phyloP scores from a whole-genome alignment of 805 yeast species.

The Candida morakotiae region DNA sequence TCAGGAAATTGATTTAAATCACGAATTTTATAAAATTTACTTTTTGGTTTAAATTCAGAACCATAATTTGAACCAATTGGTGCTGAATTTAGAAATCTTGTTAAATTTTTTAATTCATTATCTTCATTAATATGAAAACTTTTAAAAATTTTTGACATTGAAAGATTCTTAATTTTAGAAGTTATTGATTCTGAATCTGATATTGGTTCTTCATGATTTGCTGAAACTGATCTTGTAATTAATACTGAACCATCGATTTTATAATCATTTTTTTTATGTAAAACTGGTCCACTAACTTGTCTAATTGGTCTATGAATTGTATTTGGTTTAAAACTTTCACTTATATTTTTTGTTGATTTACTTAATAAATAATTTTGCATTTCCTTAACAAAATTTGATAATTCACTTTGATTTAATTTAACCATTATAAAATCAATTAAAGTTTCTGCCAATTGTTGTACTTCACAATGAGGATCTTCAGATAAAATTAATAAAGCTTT shows the following conservation, averaged over 20 bases:
- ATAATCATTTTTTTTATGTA: slow-evolving; percentile 20
- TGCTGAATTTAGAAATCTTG: slow-evolving; percentile 33
- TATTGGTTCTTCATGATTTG: slow-evolving; percentile 13
- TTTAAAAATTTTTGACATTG: slow-evolving; percentile 33
- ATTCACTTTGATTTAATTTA: slow-evolving; percentile 58
- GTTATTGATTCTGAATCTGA: slow-evolving; percentile 26
- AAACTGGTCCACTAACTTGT: slow-evolving; percentile 18
- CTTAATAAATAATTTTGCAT: slow-evolving; percentile 63
- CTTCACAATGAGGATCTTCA: slow-evolving; percentile 86
- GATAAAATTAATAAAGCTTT: slow-evolving; percentile 73
- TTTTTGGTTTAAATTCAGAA: slow-evolving; percentile 48
- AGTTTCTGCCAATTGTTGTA: slow-evolving; percentile 64
- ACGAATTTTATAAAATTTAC: slow-evolving; percentile 49
- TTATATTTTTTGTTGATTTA: slow-evolving; percentile 39
- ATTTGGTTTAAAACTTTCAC: slow-evolving; percentile 34
- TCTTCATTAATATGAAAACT: slow-evolving; percentile 39
- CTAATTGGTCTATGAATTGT: slow-evolving; percentile 26
- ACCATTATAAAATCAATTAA: slow-evolving; percentile 70
- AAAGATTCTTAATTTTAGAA: slow-evolving; percentile 27
- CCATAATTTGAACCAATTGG: slow-evolving; percentile 35
- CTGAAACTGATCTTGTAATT: slow-evolving; percentile 26
- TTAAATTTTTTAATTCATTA: slow-evolving; percentile 32
- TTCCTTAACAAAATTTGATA: slow-evolving; percentile 60
- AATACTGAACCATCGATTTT: slow-evolving; percentile 25
- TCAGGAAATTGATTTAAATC: slow-evolving; percentile 34